phyloP scores from a whole-genome alignment of 257 asterid species.

The Solanum arcanum region DNA sequence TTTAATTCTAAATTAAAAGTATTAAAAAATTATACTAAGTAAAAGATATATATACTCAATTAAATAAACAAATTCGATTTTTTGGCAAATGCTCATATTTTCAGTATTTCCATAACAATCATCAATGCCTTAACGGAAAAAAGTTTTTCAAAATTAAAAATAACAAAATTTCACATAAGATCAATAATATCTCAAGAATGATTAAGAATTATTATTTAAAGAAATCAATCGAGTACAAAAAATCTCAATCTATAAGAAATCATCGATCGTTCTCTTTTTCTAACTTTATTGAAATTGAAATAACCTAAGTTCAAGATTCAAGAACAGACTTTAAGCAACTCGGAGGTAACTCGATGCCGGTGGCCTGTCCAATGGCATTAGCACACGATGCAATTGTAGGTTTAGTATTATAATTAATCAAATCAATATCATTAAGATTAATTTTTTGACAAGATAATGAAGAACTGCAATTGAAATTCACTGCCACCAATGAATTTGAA shows the following conservation, averaged over 20 bases:
- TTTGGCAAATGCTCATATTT: background rate
- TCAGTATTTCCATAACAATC: background rate
- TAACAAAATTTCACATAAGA: background rate
- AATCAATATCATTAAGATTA: background rate
- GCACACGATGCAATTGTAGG: background rate
- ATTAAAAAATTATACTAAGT: no score
- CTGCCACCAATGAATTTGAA: background rate
- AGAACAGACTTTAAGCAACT: background rate
- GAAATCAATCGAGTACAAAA: no score
- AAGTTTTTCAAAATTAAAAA: background rate
- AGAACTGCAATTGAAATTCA: background rate
- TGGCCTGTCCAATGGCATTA: background rate
- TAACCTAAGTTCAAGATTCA: background rate
- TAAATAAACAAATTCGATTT: background rate
- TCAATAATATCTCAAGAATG: background rate
- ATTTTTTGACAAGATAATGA: background rate
- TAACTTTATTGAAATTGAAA: no score
- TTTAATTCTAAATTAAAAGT: no score
- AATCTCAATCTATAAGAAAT: background rate
- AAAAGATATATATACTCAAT: no score
- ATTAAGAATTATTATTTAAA: background rate
- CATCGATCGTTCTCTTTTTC: no score
- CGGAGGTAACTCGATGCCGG: background rate
- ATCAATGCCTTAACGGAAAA: background rate
- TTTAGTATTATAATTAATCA: background rate